Evolutionary conservation across 1,284 basidiomycete genomes (phyloP).

Genomic region (Pseudozyma pruni): DNA sequence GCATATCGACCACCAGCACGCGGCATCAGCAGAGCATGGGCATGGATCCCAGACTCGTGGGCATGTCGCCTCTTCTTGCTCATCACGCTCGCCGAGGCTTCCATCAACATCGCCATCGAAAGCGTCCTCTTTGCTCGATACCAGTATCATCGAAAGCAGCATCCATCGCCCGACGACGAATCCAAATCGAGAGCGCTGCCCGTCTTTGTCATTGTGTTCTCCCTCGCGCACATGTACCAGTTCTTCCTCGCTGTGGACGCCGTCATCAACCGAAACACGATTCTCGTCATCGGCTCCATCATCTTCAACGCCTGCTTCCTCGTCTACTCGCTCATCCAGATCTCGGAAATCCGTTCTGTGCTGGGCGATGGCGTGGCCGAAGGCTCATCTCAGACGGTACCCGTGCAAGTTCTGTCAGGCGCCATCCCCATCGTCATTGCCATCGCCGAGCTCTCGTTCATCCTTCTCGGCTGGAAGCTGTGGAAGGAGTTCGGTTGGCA

Average conservation of each 20-base stretch:
- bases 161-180: conserved; percentile 32
- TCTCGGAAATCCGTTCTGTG: conserved; percentile 58
- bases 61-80: conserved; percentile 52
- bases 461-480: conserved; percentile 48
- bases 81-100: conserved; percentile 56
- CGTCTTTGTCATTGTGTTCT: conserved; percentile 59
- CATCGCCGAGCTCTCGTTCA: conserved; percentile 46
- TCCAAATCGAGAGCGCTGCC: conserved; percentile 51
- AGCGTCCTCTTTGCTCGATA: conserved; percentile 54
- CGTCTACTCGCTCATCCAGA: conserved; percentile 60
- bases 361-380: conserved; percentile 54
- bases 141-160: conserved; percentile 38
- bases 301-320: conserved; percentile 59
- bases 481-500: conserved; percentile 63
- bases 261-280: conserved; percentile 57
- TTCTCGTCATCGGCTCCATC: conserved; percentile 54
- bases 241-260: conserved; percentile 57
- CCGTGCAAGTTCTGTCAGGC: conserved; percentile 59
- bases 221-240: conserved; percentile 58
- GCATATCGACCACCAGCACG: conserved; percentile 35
- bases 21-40: conserved; percentile 33
- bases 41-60: conserved; percentile 54
- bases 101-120: conserved; percentile 55
- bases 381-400: conserved; percentile 54
- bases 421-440: conserved; percentile 60